These are phyloP conservation scores for Henckelia pumila DNA, from an alignment of 257 asterid species.

Conservation along the genomic window DNA sequence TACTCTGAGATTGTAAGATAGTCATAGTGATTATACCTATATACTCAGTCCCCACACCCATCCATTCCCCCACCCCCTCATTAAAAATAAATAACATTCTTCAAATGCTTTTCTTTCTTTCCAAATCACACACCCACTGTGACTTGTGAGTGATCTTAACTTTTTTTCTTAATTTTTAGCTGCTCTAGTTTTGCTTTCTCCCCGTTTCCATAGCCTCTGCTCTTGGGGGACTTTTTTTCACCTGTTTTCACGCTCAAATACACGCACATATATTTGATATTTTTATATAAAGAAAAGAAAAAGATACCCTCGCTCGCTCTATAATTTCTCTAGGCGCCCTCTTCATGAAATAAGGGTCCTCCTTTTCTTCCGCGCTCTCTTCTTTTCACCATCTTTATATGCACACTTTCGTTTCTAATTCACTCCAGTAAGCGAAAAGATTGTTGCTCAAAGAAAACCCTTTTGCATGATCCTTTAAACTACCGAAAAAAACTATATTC, in stretches of 20 bases:
- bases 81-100: no score
- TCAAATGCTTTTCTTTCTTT: neutral
- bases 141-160: slow-evolving; percentile 21
- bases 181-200: slow-evolving; percentile 38
- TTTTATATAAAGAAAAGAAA: no score
- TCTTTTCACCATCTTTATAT: slow-evolving; percentile 78
- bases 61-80: slow-evolving; percentile 14
- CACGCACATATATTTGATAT: no score
- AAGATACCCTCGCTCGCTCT: no score
- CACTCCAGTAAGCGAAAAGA: slow-evolving; percentile 28
- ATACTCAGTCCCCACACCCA: slow-evolving; percentile 17
- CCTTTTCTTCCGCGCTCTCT: slow-evolving; percentile 55
- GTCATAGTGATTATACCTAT: slow-evolving; percentile 57
- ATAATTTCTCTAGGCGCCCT: no score
- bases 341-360: slow-evolving; percentile 42
- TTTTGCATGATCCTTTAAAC: slow-evolving; percentile 43
- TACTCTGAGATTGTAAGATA: slow-evolving; percentile 51
- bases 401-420: slow-evolving; percentile 24
- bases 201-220: slow-evolving; percentile 88
- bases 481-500: neutral
- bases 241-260: no score
- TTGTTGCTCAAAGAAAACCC: slow-evolving; percentile 33
- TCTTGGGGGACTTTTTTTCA: slow-evolving; percentile 70
- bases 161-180: slow-evolving; percentile 3
- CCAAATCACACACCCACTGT: neutral